A percentile compares a stretch with the other conserved stretches of the same genome.
phyloP scores from a whole-genome alignment of 2,329 filamentous ascomycete species.

The Fusarium globosum region DNA sequence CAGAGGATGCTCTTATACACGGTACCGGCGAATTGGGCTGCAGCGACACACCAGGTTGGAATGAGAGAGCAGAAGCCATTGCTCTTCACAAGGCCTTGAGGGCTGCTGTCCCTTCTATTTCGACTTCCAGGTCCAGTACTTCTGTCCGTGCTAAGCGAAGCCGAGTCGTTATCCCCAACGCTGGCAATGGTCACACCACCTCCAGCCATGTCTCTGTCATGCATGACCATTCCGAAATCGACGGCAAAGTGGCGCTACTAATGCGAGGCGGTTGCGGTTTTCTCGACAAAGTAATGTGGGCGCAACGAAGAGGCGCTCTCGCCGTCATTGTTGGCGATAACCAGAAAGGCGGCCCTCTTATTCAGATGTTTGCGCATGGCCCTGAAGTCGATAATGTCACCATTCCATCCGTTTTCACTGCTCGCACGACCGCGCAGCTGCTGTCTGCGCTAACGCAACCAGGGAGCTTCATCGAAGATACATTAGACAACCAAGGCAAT shows the following conservation, averaged over 20 bases:
- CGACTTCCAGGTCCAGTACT: conserved; percentile 32
- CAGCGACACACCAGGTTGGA: conserved; percentile 93
- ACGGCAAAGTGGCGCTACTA: conserved; percentile 90
- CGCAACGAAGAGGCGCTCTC: conserved; percentile 86
- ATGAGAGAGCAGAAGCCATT: conserved; percentile 65
- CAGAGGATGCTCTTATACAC: conserved; percentile 74
- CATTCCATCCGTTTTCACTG: conserved; percentile 94
- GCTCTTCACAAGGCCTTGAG: conserved; percentile 55
- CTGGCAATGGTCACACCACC: conserved; percentile 48
- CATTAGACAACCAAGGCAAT: conserved; percentile 69
- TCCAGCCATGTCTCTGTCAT: conserved; percentile 84
- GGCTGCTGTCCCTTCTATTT: conserved; percentile 36
- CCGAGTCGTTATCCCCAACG: conserved; percentile 50
- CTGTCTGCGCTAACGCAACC: conserved; percentile 87
- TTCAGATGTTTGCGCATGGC: conserved; percentile 98
- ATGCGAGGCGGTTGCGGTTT: conserved; percentile 96
- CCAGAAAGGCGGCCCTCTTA: conserved; percentile 85
- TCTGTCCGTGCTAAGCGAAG: conserved; percentile 45
- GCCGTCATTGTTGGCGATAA: conserved; percentile 96
- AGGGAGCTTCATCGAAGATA: conserved; percentile 70
- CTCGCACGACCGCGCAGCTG: conserved; percentile 91
- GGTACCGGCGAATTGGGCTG: conserved; percentile 91
- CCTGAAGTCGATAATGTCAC: conserved; percentile 91
- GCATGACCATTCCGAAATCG: conserved; percentile 91
- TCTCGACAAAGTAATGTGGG: conserved; percentile 97